Evolutionary conservation across 2,329 filamentous ascomycete species (phyloP), one percentile per base, ranked within the genome.

Genomic region (Hypoxylon sp.): DNA sequence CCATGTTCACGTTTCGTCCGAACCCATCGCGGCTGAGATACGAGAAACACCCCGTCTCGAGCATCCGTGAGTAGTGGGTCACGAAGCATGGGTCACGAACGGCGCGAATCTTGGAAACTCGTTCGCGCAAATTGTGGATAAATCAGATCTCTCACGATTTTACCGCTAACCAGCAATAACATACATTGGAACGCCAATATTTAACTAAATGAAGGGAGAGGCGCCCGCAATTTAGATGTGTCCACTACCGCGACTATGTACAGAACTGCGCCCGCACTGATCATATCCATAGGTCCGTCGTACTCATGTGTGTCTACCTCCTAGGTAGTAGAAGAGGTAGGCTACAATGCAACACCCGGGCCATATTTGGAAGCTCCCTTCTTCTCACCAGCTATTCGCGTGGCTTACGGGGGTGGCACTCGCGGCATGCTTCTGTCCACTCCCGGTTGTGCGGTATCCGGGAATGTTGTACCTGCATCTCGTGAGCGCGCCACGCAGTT

Each of bases 381-480:
- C 5, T 44, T 57, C 24, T 62, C 42, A 54, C 53, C 35, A 59
- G 26, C 56, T 51, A 50, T 64, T 59, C 53, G 64, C 57, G 61
- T 67, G 65, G 64, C 57, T 58, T 68, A 58, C 53, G 60, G 51
- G 50, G 31, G 39, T 48, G 22, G 31, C 35, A 60, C 48, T 58
- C 58, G 58, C n/a, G 64, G 39, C 50, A 56, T 50, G 29, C 37
- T 52, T 54, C 47, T 19, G 59, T 24, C 63, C 48, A 58, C 63
- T 26, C 66, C 64, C 64, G 48, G 47, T 44, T 24, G 65, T 55
- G 60, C 60, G 60, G 60, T 47, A 53, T 56, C 57, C 54, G 35
- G 35, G 42, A 42, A 17, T 35, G 48, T 35, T 66, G 68, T 70
- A 67, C 68, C 68, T 70, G 68, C 68, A 58, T 70, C 55, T 63